phyloP scores from a whole-genome alignment of 352 stramenopile species.

The Pythium periplocum region DNA sequence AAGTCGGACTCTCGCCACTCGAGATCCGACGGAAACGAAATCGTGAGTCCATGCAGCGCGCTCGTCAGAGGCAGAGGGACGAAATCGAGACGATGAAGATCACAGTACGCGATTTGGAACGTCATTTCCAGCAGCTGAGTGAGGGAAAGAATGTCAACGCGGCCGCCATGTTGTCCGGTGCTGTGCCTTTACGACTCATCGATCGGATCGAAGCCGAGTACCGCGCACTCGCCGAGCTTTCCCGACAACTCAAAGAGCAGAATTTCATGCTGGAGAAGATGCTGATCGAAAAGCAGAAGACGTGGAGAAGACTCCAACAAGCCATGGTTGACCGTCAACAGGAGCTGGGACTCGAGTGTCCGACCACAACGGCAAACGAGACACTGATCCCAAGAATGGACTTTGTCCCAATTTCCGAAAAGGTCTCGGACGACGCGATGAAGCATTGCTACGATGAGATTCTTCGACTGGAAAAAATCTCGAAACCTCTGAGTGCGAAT shows the following conservation, averaged over 20 bases:
- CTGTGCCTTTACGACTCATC: not conserved
- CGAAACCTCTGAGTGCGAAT: constrained; percentile 14
- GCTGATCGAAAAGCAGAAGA: constrained; percentile 46
- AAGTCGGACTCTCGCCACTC: constrained; percentile 15
- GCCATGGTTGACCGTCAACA: constrained; percentile 39
- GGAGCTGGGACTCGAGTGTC: constrained; percentile 39
- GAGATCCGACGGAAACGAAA: constrained; percentile 27
- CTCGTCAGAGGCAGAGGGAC: constrained; percentile 14
- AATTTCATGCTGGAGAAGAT: constrained; percentile 51
- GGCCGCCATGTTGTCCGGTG: not conserved
- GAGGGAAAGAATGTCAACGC: constrained; percentile 10
- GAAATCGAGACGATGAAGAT: constrained; percentile 21
- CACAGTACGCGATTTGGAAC: constrained; percentile 12
- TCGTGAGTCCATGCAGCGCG: constrained; percentile 26
- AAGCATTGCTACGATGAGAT: constrained; percentile 56
- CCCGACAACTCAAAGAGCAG: constrained; percentile 49
- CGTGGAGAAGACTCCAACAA: constrained; percentile 33
- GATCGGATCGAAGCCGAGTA: constrained; percentile 36
- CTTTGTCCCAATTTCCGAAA: constrained; percentile 48
- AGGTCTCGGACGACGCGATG: constrained; percentile 45
- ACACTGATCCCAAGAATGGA: constrained; percentile 35
- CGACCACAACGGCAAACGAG: constrained; percentile 22
- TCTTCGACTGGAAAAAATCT: constrained; percentile 39
- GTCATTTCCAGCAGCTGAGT: constrained; percentile 14
- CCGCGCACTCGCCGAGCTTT: constrained; percentile 43